Percentiles rank a stretch among this genome's conserved stretches.
phyloP scores from a whole-genome alignment of 331 rosid genomes.

The Erythrophleum ivorense region DNA sequence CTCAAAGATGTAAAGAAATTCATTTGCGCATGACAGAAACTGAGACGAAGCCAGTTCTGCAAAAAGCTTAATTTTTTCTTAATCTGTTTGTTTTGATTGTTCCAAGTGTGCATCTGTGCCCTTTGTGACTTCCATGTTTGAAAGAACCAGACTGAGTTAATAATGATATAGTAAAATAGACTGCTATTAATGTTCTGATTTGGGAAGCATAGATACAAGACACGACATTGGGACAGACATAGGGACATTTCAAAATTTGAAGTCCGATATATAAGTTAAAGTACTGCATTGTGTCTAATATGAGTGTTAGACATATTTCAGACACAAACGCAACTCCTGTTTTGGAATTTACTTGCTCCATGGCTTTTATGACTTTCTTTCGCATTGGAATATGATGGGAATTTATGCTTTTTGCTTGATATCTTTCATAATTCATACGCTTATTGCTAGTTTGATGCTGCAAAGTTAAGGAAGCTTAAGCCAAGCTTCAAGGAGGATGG shows the following conservation, averaged over 20 bases:
- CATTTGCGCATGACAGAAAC: background rate
- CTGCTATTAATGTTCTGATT: background rate
- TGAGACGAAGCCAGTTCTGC: slow-evolving; percentile 11
- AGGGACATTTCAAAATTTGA: background rate
- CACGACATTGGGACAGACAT: too few species aligned
- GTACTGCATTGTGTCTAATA: too few species aligned
- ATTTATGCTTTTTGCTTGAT: slow-evolving; percentile 23
- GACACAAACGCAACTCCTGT: background rate
- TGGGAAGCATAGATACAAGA: too few species aligned
- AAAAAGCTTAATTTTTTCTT: background rate
- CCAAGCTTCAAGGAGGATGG: slow-evolving; percentile 79
- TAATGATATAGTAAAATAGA: background rate
- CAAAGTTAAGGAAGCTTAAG: slow-evolving; percentile 75
- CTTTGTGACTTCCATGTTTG: slow-evolving; percentile 20
- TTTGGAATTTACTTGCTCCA: slow-evolving; percentile 27
- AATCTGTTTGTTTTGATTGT: background rate
- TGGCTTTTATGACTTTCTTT: background rate
- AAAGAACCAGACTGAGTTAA: slow-evolving; percentile 21
- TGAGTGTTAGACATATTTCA: too few species aligned
- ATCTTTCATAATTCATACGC: slow-evolving; percentile 1
- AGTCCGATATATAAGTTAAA: too few species aligned
- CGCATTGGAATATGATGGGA: slow-evolving; percentile 24
- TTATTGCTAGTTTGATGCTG: slow-evolving; percentile 79
- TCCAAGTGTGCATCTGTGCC: slow-evolving; percentile 24
- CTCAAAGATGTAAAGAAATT: too few species aligned